Evolutionary conservation across 805 yeast genomes (phyloP).

Genomic region (Suhomyces kilbournensis): DNA sequence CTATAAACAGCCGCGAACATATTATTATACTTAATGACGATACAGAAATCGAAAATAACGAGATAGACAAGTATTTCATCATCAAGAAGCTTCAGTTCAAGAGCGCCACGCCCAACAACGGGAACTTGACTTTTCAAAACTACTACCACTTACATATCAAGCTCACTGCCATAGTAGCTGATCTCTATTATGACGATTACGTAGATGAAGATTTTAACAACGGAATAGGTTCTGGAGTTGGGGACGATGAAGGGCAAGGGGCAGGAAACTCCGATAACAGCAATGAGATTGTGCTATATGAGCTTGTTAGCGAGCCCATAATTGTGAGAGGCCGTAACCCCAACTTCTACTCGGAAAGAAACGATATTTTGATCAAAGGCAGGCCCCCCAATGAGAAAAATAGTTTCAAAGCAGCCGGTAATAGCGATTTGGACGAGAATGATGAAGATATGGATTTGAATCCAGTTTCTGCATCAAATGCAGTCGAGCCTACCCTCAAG

Average conservation of each 20-base stretch:
- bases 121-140: slow-evolving; percentile 44
- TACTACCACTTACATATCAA: slow-evolving; percentile 40
- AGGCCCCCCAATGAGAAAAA: slow-evolving; percentile 7
- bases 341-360: slow-evolving; percentile 53
- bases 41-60: slow-evolving; percentile 15
- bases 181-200: slow-evolving; percentile 36
- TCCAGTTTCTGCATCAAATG: not conserved
- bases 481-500: not conserved
- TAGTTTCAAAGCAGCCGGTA: slow-evolving; percentile 8
- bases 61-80: slow-evolving; percentile 29
- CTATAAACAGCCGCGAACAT: slow-evolving; percentile 21
- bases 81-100: slow-evolving; percentile 46
- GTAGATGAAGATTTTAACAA: slow-evolving; percentile 27
- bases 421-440: slow-evolving; percentile 7
- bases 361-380: slow-evolving; percentile 43
- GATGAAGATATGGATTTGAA: not conserved
- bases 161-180: slow-evolving; percentile 37
- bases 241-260: slow-evolving; percentile 2
- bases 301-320: slow-evolving; percentile 42
- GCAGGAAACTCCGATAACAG: slow-evolving; percentile 16
- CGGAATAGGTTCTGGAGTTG: slow-evolving; percentile 10
- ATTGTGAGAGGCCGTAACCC: slow-evolving; percentile 63
- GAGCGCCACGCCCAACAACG: slow-evolving; percentile 52
- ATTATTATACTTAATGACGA: slow-evolving; percentile 26
- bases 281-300: slow-evolving; percentile 30